These are phyloP conservation scores for Mortierella hygrophila DNA, from an alignment of 192 early-diverging fungal species.

Conservation along the genomic window DNA sequence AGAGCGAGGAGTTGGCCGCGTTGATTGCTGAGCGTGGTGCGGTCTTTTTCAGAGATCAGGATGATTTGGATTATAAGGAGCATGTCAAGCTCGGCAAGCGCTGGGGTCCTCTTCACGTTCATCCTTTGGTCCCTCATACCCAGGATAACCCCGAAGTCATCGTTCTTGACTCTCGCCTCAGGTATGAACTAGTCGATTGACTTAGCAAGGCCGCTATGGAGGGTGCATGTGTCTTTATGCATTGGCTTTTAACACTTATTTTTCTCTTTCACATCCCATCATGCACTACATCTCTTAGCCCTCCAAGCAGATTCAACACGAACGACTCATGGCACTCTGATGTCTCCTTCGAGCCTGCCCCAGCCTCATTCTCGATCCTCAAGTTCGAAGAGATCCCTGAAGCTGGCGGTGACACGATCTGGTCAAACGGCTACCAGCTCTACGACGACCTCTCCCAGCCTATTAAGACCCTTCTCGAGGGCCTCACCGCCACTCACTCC, in stretches of 20 bases:
- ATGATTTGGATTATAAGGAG: conserved; percentile 33
- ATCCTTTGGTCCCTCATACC: conserved; percentile 30
- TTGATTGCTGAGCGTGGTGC: conserved; percentile 64
- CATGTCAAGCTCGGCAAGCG: conserved; percentile 41
- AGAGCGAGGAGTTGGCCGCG: conserved; percentile 67
- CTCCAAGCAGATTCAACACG: conserved; percentile 7
- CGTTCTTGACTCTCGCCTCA: conserved; percentile 17
- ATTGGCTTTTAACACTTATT: neutral
- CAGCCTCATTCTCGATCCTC: conserved; percentile 53
- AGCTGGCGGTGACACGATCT: conserved; percentile 59
- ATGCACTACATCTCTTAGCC: neutral
- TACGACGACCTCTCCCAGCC: conserved; percentile 55
- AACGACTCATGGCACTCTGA: conserved; percentile 46
- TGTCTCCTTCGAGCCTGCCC: conserved; percentile 53
- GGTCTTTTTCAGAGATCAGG: conserved; percentile 53
- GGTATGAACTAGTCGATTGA: conserved; percentile 7
- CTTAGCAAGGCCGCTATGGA: neutral
- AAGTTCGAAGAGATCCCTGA: conserved; percentile 53
- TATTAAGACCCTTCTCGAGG: conserved; percentile 38
- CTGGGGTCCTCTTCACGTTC: conserved; percentile 33
- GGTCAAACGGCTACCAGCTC: conserved; percentile 57
- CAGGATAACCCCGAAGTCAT: conserved; percentile 45
- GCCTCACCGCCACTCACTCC: conserved; percentile 41
- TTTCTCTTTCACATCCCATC: neutral
- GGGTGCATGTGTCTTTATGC: neutral